A percentile compares a stretch with the other conserved stretches of the same genome.
phyloP scores from a whole-genome alignment of 495 filamentous ascomycete species.

The Podospora comata region DNA sequence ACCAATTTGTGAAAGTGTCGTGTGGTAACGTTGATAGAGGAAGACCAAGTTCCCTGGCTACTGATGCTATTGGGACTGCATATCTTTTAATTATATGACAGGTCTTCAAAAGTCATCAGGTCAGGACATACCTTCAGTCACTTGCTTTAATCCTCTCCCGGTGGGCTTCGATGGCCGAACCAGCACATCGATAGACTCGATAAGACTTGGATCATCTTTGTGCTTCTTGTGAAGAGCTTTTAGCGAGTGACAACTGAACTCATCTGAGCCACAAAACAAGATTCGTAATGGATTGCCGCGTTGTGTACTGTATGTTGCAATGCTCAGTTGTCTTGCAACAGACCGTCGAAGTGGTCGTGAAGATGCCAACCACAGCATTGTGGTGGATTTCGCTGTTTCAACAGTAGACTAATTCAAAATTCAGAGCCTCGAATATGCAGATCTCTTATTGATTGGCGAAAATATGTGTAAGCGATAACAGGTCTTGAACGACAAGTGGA shows the following conservation, averaged over 20 bases:
- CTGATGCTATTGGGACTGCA: slow-evolving; percentile 68
- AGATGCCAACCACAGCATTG: not conserved
- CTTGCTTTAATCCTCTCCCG: slow-evolving; percentile 67
- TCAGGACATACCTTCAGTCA: slow-evolving; percentile 60
- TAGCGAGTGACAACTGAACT: slow-evolving; percentile 81
- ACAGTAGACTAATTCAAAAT: too few species aligned
- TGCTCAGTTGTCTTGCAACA: not conserved
- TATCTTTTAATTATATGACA: slow-evolving; percentile 6
- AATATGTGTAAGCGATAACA: not conserved
- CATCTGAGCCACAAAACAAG: slow-evolving; percentile 92
- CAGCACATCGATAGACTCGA: slow-evolving; percentile 84
- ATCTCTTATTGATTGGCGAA: not conserved
- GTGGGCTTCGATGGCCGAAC: slow-evolving; percentile 71
- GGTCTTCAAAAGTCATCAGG: not conserved
- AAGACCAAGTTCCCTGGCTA: slow-evolving; percentile 60
- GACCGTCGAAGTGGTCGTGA: not conserved
- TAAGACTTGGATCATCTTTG: slow-evolving; percentile 48
- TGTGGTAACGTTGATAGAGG: slow-evolving; percentile 37
- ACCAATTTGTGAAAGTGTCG: not conserved
- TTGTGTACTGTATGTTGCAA: slow-evolving; percentile 17
- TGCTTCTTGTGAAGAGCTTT: slow-evolving; percentile 64
- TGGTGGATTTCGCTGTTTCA: not conserved
- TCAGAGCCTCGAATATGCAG: too few species aligned
- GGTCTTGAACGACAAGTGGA: not conserved
- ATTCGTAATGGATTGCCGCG: slow-evolving; percentile 67